phyloP scores from a whole-genome alignment of 2,329 filamentous ascomycete genomes.

The Kalmusia sp. region DNA sequence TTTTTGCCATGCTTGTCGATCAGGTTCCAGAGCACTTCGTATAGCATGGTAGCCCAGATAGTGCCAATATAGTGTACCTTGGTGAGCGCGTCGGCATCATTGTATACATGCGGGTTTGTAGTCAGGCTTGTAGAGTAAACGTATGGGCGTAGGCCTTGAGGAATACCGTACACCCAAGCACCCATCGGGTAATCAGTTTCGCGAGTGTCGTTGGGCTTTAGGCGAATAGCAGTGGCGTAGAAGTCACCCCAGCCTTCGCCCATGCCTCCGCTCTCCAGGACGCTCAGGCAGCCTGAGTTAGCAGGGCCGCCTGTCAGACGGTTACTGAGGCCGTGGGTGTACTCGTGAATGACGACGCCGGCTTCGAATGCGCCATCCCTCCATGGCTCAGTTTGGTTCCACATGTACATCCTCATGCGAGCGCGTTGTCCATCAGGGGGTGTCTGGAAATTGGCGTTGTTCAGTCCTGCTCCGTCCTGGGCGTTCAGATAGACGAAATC shows the following conservation, averaged over 20 bases:
- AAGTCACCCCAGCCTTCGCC: conserved; percentile 67
- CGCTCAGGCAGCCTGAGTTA: conserved; percentile 58
- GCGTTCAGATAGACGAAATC: conserved; percentile 64
- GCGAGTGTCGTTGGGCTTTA: conserved; percentile 57
- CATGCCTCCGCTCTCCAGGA: conserved; percentile 62
- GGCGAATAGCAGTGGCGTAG: conserved; percentile 59
- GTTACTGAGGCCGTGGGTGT: conserved; percentile 57
- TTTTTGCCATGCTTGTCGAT: conserved; percentile 64
- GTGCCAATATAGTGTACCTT: conserved; percentile 59
- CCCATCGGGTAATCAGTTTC: conserved; percentile 58
- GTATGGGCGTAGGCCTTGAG: conserved; percentile 57
- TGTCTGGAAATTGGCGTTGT: conserved; percentile 65
- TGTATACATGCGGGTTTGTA: conserved; percentile 61
- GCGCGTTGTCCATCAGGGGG: conserved; percentile 59
- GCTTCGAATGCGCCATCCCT: conserved; percentile 66
- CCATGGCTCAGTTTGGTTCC: conserved; percentile 55
- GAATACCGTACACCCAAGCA: conserved; percentile 56
- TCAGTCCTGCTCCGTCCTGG: conserved; percentile 62
- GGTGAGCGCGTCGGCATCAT: conserved; percentile 47
- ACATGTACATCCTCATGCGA: conserved; percentile 68
- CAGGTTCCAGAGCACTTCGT: conserved; percentile 65
- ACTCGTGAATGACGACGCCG: conserved; percentile 64
- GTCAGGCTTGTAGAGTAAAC: conserved; percentile 60
- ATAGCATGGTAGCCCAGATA: conserved; percentile 61
- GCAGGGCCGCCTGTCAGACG: conserved; percentile 65